Base-by-base conservation (phyloP, 2,329 filamentous ascomycete species). In the Cercospora brassicicola region DNA sequence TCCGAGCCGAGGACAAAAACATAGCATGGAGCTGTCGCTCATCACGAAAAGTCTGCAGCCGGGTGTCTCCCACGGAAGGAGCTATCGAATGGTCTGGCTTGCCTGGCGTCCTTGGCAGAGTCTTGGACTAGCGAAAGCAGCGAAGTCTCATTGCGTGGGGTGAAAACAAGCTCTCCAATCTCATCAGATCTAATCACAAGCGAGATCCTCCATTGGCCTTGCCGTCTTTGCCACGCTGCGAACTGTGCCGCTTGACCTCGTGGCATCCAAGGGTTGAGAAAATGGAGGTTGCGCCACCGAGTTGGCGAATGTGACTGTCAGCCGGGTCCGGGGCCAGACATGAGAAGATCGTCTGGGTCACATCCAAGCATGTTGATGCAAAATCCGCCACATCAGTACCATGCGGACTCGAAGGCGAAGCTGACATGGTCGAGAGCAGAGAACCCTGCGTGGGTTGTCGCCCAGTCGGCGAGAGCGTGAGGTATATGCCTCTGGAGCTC, bases 141-240 rank as follows among this genome's bases (percentile, higher is more conserved):
- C 33, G 30, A 62, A 62, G 59, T 62, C 30, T 48, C 33, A 13
- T 23, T 30, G 28, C 59, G 59, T 62, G 59, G 42, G 59, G 42
- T 51, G 39, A 10, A 26, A 62, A 45, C 33, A 45, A 62, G 59
- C 59, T 62, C 59, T 62, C 59, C 59, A 62, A 62, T 62, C 59
- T 62, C 59, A 18, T 62, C 59, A 62, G 59, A 62, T 62, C 59
- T 62, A 62, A 62, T 62, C 59, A 62, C 39, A 51, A 62, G 59
- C 59, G 59, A 62, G 59, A 62, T 62, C 59, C 42, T 45, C 59
- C 18, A 62, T 62, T 62, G 59, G 59, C 28, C 42, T 55, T 55
- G 4, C 23, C n/a, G n/a, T 28, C 59, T 30, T 48, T 30, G 55
- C 55, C 28, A 59, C 31, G 55, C 55, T 36, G 59, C 59, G 59